Base-by-base conservation (phyloP, 345 rosid species). In the Syzygium oleosum region DNA sequence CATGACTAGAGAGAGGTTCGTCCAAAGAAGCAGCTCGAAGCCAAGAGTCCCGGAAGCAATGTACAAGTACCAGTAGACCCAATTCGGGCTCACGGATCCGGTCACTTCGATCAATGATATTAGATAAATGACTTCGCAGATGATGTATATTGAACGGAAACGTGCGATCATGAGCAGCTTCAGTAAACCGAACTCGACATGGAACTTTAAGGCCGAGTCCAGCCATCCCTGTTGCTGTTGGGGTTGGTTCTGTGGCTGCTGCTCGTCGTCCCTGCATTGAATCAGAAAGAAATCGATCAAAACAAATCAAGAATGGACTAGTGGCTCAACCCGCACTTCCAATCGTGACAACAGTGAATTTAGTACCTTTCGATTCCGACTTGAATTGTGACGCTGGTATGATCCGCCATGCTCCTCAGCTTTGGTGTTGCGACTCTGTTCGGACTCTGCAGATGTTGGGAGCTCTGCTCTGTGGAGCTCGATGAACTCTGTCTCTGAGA, bases 21-120 rank as follows among this genome's bases (percentile, higher is more conserved):
- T 31, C 79, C 43, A 68, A 43, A 68, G 79, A 68, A 68, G 79
- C 10, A 68, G 34, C 79, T 68, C 23, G 23, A 68, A 68, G 43
- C 43, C 12, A 1, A 68, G 79, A 17, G 79, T 68, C 0, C 79
- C 79, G 0, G 34, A 68, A 34, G 34, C 0, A 34, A 68, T 31
- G 79, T 31, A 68, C 2, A 68, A 68, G 46, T 68, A 31, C 79
- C 79, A 68, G 23, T 31, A 68, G 43, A 31, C 23, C 43, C 0
- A 0, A 31, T n/a, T 31, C 2, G 79, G 79, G 43, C 23, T 68
- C 43, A 65, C 0, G 3, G 78, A 16, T 65, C 5, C 22, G 0
- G 43, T 31, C 78, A 65, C 78, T 43, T 65, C 22, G 0, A 34
- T 68, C 23, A 34, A 68, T 34, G 79, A 68, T 0, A 65, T 31